Conservation (phyloP, 2,329 filamentous ascomycete species). For the Helotiales sp. region DNA sequence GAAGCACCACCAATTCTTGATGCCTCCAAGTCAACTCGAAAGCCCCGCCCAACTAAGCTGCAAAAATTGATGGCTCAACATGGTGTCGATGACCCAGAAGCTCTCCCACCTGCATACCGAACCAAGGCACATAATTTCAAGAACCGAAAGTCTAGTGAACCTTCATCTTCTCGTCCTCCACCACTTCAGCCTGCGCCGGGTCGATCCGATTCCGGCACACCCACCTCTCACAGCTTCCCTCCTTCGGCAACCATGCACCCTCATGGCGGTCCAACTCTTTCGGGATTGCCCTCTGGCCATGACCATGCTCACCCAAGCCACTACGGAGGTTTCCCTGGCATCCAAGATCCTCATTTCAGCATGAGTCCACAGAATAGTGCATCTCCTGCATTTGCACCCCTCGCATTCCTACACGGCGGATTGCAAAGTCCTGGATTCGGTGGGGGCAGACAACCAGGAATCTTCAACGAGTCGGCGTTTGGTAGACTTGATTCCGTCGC, state of each 20-base stretch:
- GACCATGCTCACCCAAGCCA: conserved; percentile 39
- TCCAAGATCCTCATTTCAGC: conserved; percentile 37
- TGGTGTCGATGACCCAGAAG: conserved; percentile 87
- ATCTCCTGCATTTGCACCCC: conserved; percentile 41
- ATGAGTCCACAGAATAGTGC: conserved; percentile 33
- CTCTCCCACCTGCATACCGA: conserved; percentile 73
- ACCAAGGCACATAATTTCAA: conserved; percentile 43
- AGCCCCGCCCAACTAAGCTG: conserved; percentile 93
- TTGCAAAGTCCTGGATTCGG: conserved; percentile 34
- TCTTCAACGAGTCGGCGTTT: conserved; percentile 39
- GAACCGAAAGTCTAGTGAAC: conserved; percentile 42
- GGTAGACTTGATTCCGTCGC: conserved; percentile 38
- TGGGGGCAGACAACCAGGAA: conserved; percentile 30
- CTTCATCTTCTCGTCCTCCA: conserved; percentile 37
- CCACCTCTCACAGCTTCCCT: conserved; percentile 39
- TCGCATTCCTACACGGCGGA: conserved; percentile 39
- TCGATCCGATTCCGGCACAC: conserved; percentile 40
- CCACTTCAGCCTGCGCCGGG: conserved; percentile 42
- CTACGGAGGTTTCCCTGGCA: conserved; percentile 31
- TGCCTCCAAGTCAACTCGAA: conserved; percentile 87
- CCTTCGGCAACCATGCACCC: conserved; percentile 30
- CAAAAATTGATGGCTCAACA: conserved; percentile 92
- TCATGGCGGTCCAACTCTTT: conserved; percentile 37
- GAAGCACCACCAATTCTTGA: conserved; percentile 85
- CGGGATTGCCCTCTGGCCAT: conserved; percentile 35